A percentile compares a stretch with the other conserved stretches of the same genome.
Evolutionary conservation across 192 early-diverging fungal genomes (phyloP).

Genomic region (Oehlia diaphana): DNA sequence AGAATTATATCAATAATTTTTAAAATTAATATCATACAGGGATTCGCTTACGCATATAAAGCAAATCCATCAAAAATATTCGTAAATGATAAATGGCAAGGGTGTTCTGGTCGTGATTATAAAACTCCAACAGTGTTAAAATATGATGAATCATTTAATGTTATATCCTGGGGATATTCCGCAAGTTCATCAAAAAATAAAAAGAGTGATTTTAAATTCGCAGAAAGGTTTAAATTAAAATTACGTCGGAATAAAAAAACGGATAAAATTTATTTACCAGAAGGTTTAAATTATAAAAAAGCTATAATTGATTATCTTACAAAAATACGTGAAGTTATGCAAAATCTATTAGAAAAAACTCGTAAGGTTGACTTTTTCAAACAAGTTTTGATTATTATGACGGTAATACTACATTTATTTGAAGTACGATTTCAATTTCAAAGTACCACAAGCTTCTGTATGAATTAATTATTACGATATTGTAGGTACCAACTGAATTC

Average conservation of each 20-base stretch:
- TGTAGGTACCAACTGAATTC: background rate
- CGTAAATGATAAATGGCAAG: background rate
- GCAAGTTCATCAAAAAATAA: background rate
- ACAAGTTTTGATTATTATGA: background rate
- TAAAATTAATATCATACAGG: background rate
- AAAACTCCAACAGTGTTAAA: background rate
- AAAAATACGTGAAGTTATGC: background rate
- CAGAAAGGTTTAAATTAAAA: background rate
- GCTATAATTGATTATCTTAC: background rate
- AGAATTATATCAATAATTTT: background rate
- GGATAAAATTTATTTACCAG: conserved; percentile 6
- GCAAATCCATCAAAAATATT: background rate
- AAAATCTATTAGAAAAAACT: background rate
- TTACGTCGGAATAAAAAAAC: background rate
- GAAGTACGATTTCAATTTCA: no score
- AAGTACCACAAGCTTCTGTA: no score
- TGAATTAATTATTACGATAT: no score
- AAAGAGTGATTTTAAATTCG: background rate
- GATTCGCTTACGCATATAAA: background rate
- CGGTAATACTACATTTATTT: background rate
- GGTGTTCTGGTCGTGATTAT: no score
- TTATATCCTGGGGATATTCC: background rate
- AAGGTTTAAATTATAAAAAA: background rate
- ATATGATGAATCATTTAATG: background rate
- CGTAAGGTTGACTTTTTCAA: background rate